These are phyloP conservation scores for Kandelia obovata DNA, from an alignment of 345 rosid genomes.

Conservation along the genomic window DNA sequence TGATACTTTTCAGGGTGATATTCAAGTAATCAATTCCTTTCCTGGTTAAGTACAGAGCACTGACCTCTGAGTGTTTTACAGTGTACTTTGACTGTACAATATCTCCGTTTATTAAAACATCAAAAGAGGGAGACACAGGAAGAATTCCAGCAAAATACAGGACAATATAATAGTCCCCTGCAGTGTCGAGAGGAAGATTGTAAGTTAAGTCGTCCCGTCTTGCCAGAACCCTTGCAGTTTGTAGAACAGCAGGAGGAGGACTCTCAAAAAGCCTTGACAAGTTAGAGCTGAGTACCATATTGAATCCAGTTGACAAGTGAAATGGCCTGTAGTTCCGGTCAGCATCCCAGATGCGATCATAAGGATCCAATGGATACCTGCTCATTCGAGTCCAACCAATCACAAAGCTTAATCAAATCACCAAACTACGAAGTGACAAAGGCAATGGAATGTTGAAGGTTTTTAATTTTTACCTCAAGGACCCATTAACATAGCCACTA, in stretches of 20 bases:
- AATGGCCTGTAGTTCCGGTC: constrained; percentile 58
- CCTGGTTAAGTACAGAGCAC: constrained; percentile 43
- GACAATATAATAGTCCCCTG: constrained; percentile 57
- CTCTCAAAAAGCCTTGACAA: constrained; percentile 45
- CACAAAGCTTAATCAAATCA: neutral
- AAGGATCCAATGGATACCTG: constrained; percentile 82
- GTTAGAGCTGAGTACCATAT: constrained; percentile 26
- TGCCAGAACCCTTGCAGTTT: constrained; percentile 67
- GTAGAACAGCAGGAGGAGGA: constrained; percentile 68
- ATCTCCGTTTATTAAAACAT: constrained; percentile 53
- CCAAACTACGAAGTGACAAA: neutral
- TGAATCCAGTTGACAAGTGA: constrained; percentile 49
- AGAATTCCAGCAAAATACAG: constrained; percentile 84
- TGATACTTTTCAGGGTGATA: constrained; percentile 52
- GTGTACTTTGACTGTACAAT: constrained; percentile 47
- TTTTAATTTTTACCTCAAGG: constrained; percentile 42
- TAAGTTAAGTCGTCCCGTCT: constrained; percentile 54
- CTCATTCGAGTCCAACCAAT: constrained; percentile 14
- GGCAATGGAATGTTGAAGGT: neutral
- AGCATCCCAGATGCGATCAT: constrained; percentile 85
- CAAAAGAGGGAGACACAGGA: constrained; percentile 68
- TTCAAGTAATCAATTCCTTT: constrained; percentile 48
- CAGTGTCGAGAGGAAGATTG: constrained; percentile 40
- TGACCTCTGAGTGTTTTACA: constrained; percentile 43
- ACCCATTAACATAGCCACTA: constrained; percentile 59